Conservation (phyloP, 495 filamentous ascomycete genomes). For the Cudoniella acicularis region DNA sequence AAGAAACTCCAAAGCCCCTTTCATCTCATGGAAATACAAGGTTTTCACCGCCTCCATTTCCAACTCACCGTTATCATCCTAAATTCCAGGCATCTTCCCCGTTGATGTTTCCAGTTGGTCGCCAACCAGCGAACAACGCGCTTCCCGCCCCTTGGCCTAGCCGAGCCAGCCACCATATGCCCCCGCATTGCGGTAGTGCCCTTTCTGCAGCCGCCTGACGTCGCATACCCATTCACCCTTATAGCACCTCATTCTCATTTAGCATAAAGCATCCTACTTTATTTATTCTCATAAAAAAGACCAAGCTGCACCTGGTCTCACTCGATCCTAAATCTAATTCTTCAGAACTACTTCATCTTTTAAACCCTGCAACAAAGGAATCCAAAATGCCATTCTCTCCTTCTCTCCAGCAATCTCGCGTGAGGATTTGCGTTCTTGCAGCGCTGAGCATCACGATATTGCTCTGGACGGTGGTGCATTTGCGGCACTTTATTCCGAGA, state of each 20-base stretch:
- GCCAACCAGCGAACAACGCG: neutral
- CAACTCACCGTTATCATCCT: neutral
- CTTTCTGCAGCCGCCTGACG: neutral
- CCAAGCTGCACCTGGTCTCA: neutral
- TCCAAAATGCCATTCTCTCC: neutral
- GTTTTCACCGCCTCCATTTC: neutral
- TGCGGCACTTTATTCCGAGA: conserved; percentile 12
- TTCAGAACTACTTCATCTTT: too few relatives aligned
- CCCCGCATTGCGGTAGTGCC: too few relatives aligned
- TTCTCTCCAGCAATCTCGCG: conserved; percentile 5
- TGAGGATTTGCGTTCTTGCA: conserved; percentile 7
- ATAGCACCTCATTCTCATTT: neutral
- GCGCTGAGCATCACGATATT: conserved; percentile 13
- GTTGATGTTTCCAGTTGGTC: neutral
- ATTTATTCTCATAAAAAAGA: neutral
- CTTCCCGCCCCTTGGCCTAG: neutral
- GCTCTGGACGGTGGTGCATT: conserved; percentile 16
- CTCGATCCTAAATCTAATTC: neutral
- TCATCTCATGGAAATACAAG: neutral
- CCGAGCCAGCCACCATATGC: too few relatives aligned
- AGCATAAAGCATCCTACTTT: neutral
- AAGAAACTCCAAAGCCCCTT: neutral
- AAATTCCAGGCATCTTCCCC: neutral
- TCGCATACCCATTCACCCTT: neutral
- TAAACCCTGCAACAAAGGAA: neutral